These are phyloP conservation scores for Nicotiana attenuata DNA, from an alignment of 257 asterid genomes.

Conservation along the genomic window DNA sequence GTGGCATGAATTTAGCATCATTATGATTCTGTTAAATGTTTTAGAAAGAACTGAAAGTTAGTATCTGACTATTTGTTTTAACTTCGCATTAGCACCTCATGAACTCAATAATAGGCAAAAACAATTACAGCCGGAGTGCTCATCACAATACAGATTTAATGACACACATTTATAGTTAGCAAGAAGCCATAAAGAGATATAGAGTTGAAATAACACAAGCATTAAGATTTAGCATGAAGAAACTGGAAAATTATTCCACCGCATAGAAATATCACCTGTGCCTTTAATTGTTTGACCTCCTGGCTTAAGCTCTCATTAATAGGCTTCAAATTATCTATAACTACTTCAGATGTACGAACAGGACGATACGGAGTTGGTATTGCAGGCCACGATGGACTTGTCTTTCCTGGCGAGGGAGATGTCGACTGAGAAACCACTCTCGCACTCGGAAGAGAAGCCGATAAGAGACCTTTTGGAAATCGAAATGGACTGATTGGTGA, in stretches of 20 bases:
- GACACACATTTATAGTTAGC: background rate
- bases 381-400: conserved; percentile 32
- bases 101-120: background rate
- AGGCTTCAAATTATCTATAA: conserved; percentile 31
- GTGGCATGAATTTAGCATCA: background rate
- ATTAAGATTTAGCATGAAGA: background rate
- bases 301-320: conserved; percentile 30
- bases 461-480: conserved; percentile 30
- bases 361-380: conserved; percentile 27
- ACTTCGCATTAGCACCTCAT: background rate
- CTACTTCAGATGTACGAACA: conserved; percentile 34
- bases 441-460: conserved; percentile 43
- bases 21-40: background rate
- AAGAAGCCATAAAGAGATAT: background rate
- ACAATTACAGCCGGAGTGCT: background rate
- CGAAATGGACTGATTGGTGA: conserved; percentile 43
- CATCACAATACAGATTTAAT: background rate
- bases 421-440: conserved; percentile 46
- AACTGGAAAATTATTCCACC: background rate
- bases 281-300: conserved; percentile 64
- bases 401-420: conserved; percentile 50
- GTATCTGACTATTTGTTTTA: background rate
- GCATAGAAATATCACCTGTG: conserved; percentile 44
- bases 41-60: background rate
- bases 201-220: background rate